Percentiles rank a stretch among this genome's conserved stretches.
Conservation (phyloP, 176 grass and related monocot genomes). For the Miscanthus lutarioriparius region DNA sequence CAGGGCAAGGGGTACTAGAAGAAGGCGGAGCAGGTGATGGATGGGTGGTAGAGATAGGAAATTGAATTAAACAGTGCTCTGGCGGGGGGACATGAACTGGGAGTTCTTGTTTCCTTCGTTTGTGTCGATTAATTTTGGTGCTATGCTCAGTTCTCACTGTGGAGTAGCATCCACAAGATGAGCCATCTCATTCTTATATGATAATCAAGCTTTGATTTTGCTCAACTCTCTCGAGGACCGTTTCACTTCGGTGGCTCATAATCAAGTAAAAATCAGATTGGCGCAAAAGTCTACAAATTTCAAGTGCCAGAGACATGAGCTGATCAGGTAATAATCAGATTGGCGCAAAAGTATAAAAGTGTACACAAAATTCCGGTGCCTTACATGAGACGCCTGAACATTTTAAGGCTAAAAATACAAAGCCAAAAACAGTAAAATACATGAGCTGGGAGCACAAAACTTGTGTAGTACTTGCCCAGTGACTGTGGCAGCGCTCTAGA, state of each 20-base stretch:
- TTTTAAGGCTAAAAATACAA: not conserved
- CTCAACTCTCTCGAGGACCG: not conserved
- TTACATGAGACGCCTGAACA: no score
- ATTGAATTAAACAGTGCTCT: slow-evolving; percentile 12
- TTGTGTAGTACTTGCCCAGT: no score
- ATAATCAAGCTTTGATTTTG: not conserved
- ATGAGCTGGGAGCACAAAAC: no score
- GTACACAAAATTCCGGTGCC: no score
- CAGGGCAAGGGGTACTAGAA: slow-evolving; percentile 39
- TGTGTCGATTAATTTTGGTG: slow-evolving; percentile 23
- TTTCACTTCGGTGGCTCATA: not conserved
- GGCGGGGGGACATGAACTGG: not conserved
- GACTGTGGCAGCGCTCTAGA: not conserved
- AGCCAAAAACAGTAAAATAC: no score
- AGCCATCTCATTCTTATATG: not conserved
- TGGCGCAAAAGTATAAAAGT: no score
- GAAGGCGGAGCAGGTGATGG: not conserved
- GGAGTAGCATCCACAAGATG: slow-evolving; percentile 22
- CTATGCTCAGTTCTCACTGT: slow-evolving; percentile 6
- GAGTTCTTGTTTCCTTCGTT: slow-evolving; percentile 27
- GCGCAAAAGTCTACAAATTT: no score
- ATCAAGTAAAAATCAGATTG: no score
- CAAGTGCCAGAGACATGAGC: no score
- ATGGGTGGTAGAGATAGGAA: not conserved
- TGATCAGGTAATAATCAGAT: no score